phyloP scores from a whole-genome alignment of 306 rosid species.

The Pterocarpus macrocarpus region DNA sequence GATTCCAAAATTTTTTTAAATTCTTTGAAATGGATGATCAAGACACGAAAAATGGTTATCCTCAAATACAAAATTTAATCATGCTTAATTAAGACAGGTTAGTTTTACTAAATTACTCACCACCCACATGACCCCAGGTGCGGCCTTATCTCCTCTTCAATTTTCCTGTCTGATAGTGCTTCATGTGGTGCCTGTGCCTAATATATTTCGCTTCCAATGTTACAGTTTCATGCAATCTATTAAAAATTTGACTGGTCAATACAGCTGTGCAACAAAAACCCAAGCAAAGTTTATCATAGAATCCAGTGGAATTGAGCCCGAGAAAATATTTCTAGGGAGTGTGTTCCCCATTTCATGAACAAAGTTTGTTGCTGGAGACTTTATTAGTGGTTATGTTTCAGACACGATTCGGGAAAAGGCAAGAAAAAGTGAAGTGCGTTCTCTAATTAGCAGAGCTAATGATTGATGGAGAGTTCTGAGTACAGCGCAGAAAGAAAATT shows the following conservation, averaged over 20 bases:
- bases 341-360: slow-evolving; percentile 48
- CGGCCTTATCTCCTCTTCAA: background rate
- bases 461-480: slow-evolving; percentile 13
- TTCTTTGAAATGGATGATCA: slow-evolving; percentile 16
- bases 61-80: background rate
- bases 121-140: slow-evolving; percentile 37
- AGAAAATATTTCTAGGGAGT: slow-evolving; percentile 10
- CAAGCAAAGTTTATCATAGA: slow-evolving; percentile 29
- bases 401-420: background rate
- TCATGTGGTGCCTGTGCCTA: slow-evolving; percentile 26
- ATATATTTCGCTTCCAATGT: background rate
- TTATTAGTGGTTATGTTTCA: slow-evolving; percentile 13
- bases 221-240: background rate
- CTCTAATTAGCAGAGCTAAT: slow-evolving; percentile 7
- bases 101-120: slow-evolving; percentile 7
- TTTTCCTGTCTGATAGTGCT: background rate
- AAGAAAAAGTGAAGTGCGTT: background rate
- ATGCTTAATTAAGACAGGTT: slow-evolving; percentile 23
- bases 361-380: slow-evolving; percentile 14
- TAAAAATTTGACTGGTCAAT: slow-evolving; percentile 7
- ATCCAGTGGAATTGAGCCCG: slow-evolving; percentile 25
- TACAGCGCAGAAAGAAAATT: background rate
- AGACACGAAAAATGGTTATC: background rate
- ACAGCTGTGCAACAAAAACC: background rate
- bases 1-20: slow-evolving; percentile 34